These are phyloP conservation scores for Barnettozyma botsteinii DNA, from an alignment of 805 yeast genomes.

Conservation along the genomic window DNA sequence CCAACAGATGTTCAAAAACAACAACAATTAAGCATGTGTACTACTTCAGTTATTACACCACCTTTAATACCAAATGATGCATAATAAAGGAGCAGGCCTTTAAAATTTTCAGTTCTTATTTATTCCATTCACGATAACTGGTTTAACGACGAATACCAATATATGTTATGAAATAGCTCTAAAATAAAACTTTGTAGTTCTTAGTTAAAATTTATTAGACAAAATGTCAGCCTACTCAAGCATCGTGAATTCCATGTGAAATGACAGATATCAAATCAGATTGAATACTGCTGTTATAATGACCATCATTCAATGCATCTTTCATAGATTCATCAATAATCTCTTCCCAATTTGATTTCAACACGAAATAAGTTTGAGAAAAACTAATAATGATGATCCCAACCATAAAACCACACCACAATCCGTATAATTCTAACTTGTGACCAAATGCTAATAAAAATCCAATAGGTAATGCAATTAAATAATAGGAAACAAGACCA, in stretches of 20 bases:
- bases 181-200: no score
- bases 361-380: constrained; percentile 36
- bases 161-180: no score
- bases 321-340: constrained; percentile 36
- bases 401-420: constrained; percentile 55
- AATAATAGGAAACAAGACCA: constrained; percentile 51
- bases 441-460: constrained; percentile 45
- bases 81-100: not conserved
- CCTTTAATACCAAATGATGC: constrained; percentile 21
- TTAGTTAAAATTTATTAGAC: no score
- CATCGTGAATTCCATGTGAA: constrained; percentile 12
- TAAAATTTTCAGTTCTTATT: no score
- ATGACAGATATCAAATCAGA: constrained; percentile 21
- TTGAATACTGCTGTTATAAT: constrained; percentile 4
- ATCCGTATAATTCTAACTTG: constrained; percentile 44
- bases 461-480: constrained; percentile 55
- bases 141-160: not conserved
- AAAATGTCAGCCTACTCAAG: constrained; percentile 9
- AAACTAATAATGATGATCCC: constrained; percentile 46
- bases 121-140: no score
- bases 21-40: not conserved
- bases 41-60: constrained; percentile 12
- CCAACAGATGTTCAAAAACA: constrained; percentile 6
- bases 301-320: constrained; percentile 31
- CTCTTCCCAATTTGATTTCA: constrained; percentile 40